Base-by-base conservation (phyloP, 768 basidiomycete genomes). In the Boletus pseudopeckii region DNA sequence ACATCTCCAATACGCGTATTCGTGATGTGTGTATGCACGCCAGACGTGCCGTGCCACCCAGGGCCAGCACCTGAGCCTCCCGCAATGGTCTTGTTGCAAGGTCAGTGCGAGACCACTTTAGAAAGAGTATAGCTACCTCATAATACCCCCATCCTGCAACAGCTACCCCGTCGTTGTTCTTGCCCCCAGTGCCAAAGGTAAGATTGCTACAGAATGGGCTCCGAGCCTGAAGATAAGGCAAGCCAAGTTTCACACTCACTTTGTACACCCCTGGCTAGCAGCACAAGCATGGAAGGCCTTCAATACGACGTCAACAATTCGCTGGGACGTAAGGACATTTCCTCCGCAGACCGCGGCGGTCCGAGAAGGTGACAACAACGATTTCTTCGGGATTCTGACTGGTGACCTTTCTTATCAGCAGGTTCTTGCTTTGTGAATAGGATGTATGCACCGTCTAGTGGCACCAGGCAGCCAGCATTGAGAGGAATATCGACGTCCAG, bases 341-440 rank as follows among this genome's bases (percentile, higher is more conserved):
- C 94, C 94, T 30, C 90, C 93, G 58, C 92, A 95, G 6, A 96
- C 92, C 0, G 94, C 95, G 10, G 90, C 91, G 0, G 90, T 93
- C 41, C 82, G 81, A 13, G 88, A 89, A 0, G 94, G 95, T 6
- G 84, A 80, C 28, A 98, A 75, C 13, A 97, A 68, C 1, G 87
- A 89, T 51, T 83, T 85, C n/a, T 76, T 68, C 0, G 95, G 94
- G 36, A 96, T 88, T 57, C 77, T 83, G 58, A 98, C 90, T 86
- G 57, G 41, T 36, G 36, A 24, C 30, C 48, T 49, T 39, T 45
- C 28, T 3, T 14, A n/a, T 52, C 40, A 57, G 45, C 26, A 41
- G 11, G 0, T 2, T 6, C 10, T 48, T 20, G 7, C 22, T 17
- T 17, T 18, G 15, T 1, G 38, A 43, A n/a, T 4, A 7, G 18